Conservation (phyloP, 2,329 filamentous ascomycete species). For the Calonectria multiphialidica region DNA sequence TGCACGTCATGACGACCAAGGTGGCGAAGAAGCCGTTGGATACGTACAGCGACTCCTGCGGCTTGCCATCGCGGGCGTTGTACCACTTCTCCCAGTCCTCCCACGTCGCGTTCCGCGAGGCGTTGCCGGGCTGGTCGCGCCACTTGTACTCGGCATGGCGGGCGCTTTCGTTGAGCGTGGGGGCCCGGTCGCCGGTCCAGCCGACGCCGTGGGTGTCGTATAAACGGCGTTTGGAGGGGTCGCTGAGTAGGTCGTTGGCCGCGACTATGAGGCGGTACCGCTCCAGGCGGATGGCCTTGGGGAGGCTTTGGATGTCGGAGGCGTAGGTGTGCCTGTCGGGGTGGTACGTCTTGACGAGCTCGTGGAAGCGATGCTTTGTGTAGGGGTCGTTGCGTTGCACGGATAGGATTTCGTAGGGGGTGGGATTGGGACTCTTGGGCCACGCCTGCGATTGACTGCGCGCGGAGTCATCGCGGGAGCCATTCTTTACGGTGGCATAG, state of each 20-base stretch:
- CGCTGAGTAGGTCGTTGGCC: slow-evolving; percentile 88
- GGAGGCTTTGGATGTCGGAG: slow-evolving; percentile 34
- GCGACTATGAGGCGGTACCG: slow-evolving; percentile 90
- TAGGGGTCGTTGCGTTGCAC: slow-evolving; percentile 73
- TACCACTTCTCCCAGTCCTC: slow-evolving; percentile 96
- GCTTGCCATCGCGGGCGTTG: slow-evolving; percentile 60
- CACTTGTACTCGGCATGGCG: slow-evolving; percentile 60
- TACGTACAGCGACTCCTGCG: slow-evolving; percentile 71
- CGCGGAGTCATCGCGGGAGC: slow-evolving; percentile 11
- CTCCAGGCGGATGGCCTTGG: slow-evolving; percentile 78
- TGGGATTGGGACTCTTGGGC: slow-evolving; percentile 68
- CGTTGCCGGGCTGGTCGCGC: slow-evolving; percentile 60
- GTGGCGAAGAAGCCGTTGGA: slow-evolving; percentile 82
- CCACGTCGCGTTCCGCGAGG: slow-evolving; percentile 88
- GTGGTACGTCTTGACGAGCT: slow-evolving; percentile 96
- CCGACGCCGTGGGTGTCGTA: slow-evolving; percentile 88
- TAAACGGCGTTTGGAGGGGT: slow-evolving; percentile 80
- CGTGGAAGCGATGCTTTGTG: slow-evolving; percentile 86
- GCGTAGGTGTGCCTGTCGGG: slow-evolving; percentile 74
- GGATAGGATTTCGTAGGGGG: slow-evolving; percentile 91
- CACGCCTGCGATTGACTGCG: slow-evolving; percentile 50
- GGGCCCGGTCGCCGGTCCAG: slow-evolving; percentile 74
- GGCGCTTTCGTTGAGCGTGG: slow-evolving; percentile 57
- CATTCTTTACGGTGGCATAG: slow-evolving; percentile 39
- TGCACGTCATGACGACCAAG: slow-evolving; percentile 76